Conservation (phyloP, 768 basidiomycete genomes). For the Tricholoma hemisulphureum region DNA sequence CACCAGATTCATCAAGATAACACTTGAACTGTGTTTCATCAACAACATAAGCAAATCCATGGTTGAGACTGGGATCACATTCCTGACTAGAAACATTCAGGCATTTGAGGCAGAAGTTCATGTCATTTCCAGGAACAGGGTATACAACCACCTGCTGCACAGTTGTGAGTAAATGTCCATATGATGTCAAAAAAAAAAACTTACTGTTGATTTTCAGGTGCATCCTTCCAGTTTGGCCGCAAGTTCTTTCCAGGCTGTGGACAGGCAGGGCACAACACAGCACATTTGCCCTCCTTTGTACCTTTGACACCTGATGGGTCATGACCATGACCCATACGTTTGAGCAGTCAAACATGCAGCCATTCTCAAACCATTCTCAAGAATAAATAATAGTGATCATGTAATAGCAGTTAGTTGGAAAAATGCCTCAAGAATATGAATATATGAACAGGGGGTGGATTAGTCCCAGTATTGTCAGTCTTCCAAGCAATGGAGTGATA, state of each 20-base stretch:
- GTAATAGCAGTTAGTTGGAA: neutral
- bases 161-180: no score
- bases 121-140: no score
- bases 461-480: no score
- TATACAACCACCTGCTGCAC: no score
- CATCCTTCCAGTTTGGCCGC: constrained; percentile 16
- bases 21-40: constrained; percentile 9
- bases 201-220: constrained; percentile 2
- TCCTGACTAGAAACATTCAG: constrained; percentile 16
- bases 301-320: constrained; percentile 11
- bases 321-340: constrained; percentile 19
- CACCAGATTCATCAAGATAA: no score
- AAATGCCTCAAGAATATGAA: neutral
- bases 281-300: constrained; percentile 18
- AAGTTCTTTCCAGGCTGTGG: constrained; percentile 28
- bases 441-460: neutral
- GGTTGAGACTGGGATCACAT: constrained; percentile 13
- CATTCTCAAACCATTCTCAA: constrained; percentile 17
- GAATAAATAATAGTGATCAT: constrained; percentile 21
- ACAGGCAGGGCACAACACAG: constrained; percentile 26
- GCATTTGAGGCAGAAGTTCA: no score
- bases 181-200: no score
- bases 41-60: constrained; percentile 11
- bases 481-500: constrained; percentile 10
- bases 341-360: constrained; percentile 16